phyloP scores from a whole-genome alignment of 495 filamentous ascomycete species.

The Neurospora sp. region DNA sequence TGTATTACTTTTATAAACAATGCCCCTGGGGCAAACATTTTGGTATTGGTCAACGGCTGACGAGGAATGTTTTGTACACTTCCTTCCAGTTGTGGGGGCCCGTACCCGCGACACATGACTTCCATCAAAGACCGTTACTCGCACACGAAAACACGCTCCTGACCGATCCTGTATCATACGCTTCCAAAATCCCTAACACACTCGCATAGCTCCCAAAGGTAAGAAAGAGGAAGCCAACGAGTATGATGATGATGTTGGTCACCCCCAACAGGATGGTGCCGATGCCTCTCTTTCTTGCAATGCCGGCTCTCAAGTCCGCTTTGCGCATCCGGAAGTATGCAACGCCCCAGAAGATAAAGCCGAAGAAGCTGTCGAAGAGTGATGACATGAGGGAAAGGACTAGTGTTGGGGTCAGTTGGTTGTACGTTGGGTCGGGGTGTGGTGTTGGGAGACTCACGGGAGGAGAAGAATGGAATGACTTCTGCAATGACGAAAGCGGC shows the following conservation, averaged over 20 bases:
- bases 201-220: slow-evolving; percentile 71
- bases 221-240: slow-evolving; percentile 66
- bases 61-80: not conserved
- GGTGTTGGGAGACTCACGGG: slow-evolving; percentile 27
- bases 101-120: not conserved
- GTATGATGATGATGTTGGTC: slow-evolving; percentile 60
- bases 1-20: not conserved
- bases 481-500: slow-evolving; percentile 76
- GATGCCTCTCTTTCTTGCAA: slow-evolving; percentile 48
- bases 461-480: slow-evolving; percentile 85
- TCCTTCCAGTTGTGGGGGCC: not conserved
- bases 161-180: slow-evolving; percentile 44
- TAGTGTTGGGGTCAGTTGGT: slow-evolving; percentile 1
- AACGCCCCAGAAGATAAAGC: slow-evolving; percentile 89
- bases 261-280: slow-evolving; percentile 51
- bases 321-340: slow-evolving; percentile 76
- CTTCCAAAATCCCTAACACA: slow-evolving; percentile 54
- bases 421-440: not conserved
- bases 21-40: not conserved
- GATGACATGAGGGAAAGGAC: slow-evolving; percentile 79
- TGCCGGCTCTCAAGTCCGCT: slow-evolving; percentile 53
- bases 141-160: slow-evolving; percentile 53
- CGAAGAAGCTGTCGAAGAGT: slow-evolving; percentile 86
- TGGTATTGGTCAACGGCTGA: not conserved
- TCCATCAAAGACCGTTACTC: slow-evolving; percentile 43